phyloP scores from a whole-genome alignment of 371 early-diverging fungal species.

The Mortierella sp. region DNA sequence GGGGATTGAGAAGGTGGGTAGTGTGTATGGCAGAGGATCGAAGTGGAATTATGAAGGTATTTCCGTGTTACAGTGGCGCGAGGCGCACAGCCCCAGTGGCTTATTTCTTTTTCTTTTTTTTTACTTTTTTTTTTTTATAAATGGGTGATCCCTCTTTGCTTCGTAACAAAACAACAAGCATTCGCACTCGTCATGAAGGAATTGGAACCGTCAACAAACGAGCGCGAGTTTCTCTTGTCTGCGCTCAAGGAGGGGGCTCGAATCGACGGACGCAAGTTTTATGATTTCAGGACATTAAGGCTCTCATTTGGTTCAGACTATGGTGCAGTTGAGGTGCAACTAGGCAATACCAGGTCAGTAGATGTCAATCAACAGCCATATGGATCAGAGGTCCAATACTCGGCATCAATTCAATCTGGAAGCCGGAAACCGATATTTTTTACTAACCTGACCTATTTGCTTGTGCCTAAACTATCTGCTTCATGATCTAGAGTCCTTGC shows the following conservation, averaged over 20 bases:
- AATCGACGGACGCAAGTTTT: slow-evolving; percentile 84
- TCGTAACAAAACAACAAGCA: slow-evolving; percentile 6
- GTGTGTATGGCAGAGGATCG: too few relatives aligned
- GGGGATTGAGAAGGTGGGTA: neutral
- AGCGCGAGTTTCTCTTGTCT: slow-evolving; percentile 73
- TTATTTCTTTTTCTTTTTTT: neutral
- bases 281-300: slow-evolving; percentile 79
- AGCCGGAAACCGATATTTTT: neutral
- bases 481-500: slow-evolving; percentile 77
- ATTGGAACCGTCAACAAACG: slow-evolving; percentile 72
- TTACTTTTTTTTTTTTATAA: neutral
- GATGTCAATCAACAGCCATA: neutral
- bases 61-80: too few relatives aligned
- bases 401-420: too few relatives aligned
- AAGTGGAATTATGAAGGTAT: neutral
- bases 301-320: slow-evolving; percentile 78
- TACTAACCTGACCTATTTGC: too few relatives aligned
- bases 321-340: slow-evolving; percentile 84
- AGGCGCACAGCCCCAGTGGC: neutral
- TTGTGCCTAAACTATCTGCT: neutral
- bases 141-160: neutral
- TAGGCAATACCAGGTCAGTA: slow-evolving; percentile 82
- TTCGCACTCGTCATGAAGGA: slow-evolving; percentile 45
- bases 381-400: too few relatives aligned
- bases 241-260: slow-evolving; percentile 77